Base-by-base conservation (phyloP, 768 basidiomycete species). In the Pleurotus cornucopiae region DNA sequence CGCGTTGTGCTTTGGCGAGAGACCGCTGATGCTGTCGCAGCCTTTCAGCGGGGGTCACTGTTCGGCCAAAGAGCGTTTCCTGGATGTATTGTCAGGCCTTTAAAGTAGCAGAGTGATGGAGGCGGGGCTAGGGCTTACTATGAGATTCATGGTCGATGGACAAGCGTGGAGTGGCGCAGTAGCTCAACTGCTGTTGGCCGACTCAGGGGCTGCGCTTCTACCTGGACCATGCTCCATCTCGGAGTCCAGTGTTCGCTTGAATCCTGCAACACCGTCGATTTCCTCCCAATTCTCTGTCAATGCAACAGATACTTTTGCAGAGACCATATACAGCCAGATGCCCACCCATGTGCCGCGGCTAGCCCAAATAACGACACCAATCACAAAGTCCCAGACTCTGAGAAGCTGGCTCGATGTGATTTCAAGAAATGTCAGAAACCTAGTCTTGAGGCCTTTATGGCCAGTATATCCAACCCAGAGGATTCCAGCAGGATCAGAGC, bases 11-110 rank as follows among this genome's bases (percentile, higher is more conserved):
- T 70, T 98, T 98, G 37, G 92, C 89, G 60, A 98, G 85, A 2
- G 94, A 84, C 37, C 96, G 88, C 70, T 99, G 97, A 70, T 99
- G 95, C 72, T 98, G 93, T 55, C 96, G 88, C 60, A 99, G 81
- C 56, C 94, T 87, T 73, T 99, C 97, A 21, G 96, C 96, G 14
- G 97, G 97, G 14, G 96, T 98, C 25, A 97, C 83, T 1, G 91
- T 86, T 46, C 93, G 87, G 7, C 96, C 96, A 69, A 98, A 98
- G 43, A 98, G 85, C 0, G 91, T 86, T 79, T 98, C 96, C 94
- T 98, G 62, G 49, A 62, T 34, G 9, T 18, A 41, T 61, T 18
- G 60, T 56, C 55, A 61, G 41, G 26, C 5, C 23, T 25, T 25
- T 25, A 25, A 25, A 48, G 37, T 57, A 57, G 45, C 37, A 43